Percentiles rank a stretch among this genome's conserved stretches.
Conservation (phyloP, 2,329 filamentous ascomycete genomes). For the Phaeophleospora eucalypticola region DNA sequence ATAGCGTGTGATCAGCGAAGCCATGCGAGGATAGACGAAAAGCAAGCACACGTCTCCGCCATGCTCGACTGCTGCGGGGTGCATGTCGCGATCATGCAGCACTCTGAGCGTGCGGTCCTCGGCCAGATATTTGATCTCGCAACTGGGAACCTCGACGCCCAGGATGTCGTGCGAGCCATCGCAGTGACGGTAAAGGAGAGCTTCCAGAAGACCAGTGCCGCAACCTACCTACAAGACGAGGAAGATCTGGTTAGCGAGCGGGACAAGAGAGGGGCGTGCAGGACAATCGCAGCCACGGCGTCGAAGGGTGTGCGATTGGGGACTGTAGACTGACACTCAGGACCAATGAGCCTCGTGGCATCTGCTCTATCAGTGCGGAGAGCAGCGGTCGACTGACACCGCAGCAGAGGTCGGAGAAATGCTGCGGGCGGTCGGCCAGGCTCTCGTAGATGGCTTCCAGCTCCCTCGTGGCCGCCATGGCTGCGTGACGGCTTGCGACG, state of each 20-base stretch:
- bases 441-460: conserved; percentile 3
- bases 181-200: conserved; percentile 40
- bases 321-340: no score
- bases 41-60: conserved; percentile 35
- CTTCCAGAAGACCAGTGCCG: conserved; percentile 48
- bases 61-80: conserved; percentile 40
- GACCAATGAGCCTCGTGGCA: conserved; percentile 16
- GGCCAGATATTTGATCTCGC: conserved; percentile 45
- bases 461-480: no score
- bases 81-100: conserved; percentile 42
- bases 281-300: no score
- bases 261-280: background rate
- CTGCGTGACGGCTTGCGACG: no score
- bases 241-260: background rate
- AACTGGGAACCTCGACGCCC: conserved; percentile 48
- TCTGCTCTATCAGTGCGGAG: conserved; percentile 10
- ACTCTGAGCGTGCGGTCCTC: conserved; percentile 42
- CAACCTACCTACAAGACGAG: conserved; percentile 39
- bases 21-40: conserved; percentile 53
- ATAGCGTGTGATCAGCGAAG: conserved; percentile 44
- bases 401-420: conserved; percentile 26
- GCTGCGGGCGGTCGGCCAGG: conserved; percentile 16
- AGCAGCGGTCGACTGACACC: conserved; percentile 23
- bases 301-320: no score
- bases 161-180: conserved; percentile 32